Base-by-base conservation (phyloP, 352 stramenopile genomes). In the Pythium sukuiense region DNA sequence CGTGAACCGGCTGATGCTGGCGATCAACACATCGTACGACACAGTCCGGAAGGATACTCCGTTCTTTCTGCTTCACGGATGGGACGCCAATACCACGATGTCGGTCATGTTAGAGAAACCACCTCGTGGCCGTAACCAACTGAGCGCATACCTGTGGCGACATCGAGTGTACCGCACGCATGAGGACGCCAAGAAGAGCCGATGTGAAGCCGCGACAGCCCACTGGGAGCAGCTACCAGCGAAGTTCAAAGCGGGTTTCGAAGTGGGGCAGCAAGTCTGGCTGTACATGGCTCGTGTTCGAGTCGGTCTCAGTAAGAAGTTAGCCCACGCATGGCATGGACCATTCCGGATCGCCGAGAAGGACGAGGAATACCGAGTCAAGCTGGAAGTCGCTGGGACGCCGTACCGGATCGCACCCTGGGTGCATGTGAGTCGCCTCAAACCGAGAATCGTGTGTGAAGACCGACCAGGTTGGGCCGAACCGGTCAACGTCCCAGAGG, bases 61-160 rank as follows among this genome's bases (percentile, higher is more conserved):
- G 2, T 72, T 72, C 0, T 72, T 65, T 33, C 26, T 72, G 20
- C n/a, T 65, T 13, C 66, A 72, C 24, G 60, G 66, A 1, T 72
- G 59, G 60, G 66, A 66, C 35, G 66, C 55, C 5, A 61, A 60
- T 26, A 43, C 53, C 3, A 67, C 65, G 3, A 20, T 72, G 20
- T 45, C 59, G 13, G 65, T 58, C 0, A 72, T 66, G 65, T 20
- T 63, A 6, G 27, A 18, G 6, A 11, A 16, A 20, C 45, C 45
- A 52, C 1, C 45, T 16, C 32, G 32, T 11, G 32, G 32, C 32
- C 32, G 32, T 6, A 1, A 37, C 9, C 32, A 37, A 9, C 32
- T 37, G 6, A 37, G 32, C 32, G 48, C 62, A 1, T 69, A 69
- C 35, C 3, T 7, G 3, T 74, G 66, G 66, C 6, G 67, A 24